Conservation (phyloP, 352 stramenopile species). For the Blastocystis sp. region DNA sequence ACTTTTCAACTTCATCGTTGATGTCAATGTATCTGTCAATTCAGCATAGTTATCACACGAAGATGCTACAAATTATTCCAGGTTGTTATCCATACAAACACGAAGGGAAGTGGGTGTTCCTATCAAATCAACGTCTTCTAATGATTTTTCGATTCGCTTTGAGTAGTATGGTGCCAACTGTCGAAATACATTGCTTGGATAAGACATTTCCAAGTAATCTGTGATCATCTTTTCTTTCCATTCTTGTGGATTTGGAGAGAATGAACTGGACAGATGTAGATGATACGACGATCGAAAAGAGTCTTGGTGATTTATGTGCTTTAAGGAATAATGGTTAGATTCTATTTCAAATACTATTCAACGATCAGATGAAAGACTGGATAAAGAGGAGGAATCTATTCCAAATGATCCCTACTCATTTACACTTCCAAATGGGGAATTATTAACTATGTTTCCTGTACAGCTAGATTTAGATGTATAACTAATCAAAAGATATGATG, state of each 20-base stretch:
- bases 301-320: background rate
- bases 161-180: conserved; percentile 41
- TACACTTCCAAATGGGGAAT: conserved; percentile 26
- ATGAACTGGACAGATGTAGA: conserved; percentile 39
- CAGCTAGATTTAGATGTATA: background rate
- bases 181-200: background rate
- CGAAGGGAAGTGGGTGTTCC: background rate
- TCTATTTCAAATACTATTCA: conserved; percentile 1
- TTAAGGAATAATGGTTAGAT: background rate
- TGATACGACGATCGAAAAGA: background rate
- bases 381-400: too few species aligned
- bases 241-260: background rate
- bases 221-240: background rate
- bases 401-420: conserved; percentile 20
- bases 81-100: background rate
- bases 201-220: background rate
- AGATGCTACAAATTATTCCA: background rate
- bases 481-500: background rate
- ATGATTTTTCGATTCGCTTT: background rate
- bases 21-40: background rate
- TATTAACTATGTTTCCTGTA: background rate
- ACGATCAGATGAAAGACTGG: background rate
- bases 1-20: conserved; percentile 24
- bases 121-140: conserved; percentile 18
- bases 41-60: background rate